These are phyloP conservation scores for Candolleomyces aberdarensis DNA, from an alignment of 768 basidiomycete species.

Conservation along the genomic window DNA sequence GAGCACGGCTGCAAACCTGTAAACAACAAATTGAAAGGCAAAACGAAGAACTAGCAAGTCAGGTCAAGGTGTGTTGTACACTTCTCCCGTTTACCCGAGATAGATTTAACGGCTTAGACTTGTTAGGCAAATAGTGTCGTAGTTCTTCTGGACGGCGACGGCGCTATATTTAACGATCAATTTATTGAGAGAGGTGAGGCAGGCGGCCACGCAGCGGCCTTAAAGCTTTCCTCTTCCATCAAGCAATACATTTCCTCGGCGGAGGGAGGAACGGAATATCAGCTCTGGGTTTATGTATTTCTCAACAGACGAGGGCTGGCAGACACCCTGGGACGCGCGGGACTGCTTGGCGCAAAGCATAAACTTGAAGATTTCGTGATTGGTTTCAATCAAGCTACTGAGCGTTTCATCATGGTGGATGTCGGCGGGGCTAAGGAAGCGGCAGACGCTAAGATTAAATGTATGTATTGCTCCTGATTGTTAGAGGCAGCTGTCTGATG, in stretches of 20 bases:
- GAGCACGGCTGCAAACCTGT: conserved; percentile 27
- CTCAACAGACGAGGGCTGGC: conserved; percentile 59
- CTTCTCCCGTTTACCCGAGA: neutral
- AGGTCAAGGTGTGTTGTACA: conserved; percentile 31
- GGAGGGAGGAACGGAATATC: conserved; percentile 39
- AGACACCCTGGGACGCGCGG: conserved; percentile 45
- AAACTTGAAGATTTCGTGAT: conserved; percentile 62
- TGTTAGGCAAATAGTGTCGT: conserved; percentile 43
- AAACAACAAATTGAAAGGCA: conserved; percentile 37
- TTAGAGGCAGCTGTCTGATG: neutral
- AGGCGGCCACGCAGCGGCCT: conserved; percentile 58
- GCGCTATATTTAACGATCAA: conserved; percentile 53
- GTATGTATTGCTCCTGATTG: conserved; percentile 31
- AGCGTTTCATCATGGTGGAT: conserved; percentile 67
- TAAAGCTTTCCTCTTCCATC: conserved; percentile 40
- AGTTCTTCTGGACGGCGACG: conserved; percentile 67
- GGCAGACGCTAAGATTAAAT: conserved; percentile 74
- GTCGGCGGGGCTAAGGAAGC: conserved; percentile 72
- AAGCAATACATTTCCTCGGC: conserved; percentile 30
- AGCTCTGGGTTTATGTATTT: conserved; percentile 63
- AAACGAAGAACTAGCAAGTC: conserved; percentile 35
- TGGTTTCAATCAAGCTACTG: conserved; percentile 69
- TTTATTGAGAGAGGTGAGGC: conserved; percentile 52
- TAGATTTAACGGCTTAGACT: neutral
- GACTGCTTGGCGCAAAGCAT: conserved; percentile 30